Evolutionary conservation across 805 yeast species (phyloP).

Genomic region (Ogataea nitratoaversa): DNA sequence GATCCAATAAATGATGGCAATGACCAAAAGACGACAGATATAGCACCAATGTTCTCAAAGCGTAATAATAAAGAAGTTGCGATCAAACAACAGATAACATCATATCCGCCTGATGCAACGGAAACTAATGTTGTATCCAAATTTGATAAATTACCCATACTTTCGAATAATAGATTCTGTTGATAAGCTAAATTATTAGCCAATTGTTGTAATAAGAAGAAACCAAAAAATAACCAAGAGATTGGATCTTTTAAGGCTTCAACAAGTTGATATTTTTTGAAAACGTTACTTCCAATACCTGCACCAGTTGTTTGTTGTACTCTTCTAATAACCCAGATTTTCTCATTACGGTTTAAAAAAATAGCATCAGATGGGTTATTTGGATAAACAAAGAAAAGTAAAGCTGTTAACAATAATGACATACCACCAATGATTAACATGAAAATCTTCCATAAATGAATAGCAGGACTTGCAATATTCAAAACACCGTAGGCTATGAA

Average conservation of each 20-base stretch:
- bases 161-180: conserved; percentile 43
- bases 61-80: conserved; percentile 33
- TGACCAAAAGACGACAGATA: conserved; percentile 20
- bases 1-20: conserved; percentile 38
- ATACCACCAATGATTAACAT: conserved; percentile 54
- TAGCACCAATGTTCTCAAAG: conserved; percentile 36
- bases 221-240: conserved; percentile 39
- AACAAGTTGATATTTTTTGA: conserved; percentile 45
- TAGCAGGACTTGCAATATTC: conserved; percentile 22
- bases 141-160: conserved; percentile 36
- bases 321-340: conserved; percentile 45
- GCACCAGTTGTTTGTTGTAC: conserved; percentile 35
- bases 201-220: conserved; percentile 41
- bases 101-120: conserved; percentile 50
- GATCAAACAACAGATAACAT: conserved; percentile 36
- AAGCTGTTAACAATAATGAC: conserved; percentile 37
- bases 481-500: conserved; percentile 36
- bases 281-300: conserved; percentile 40
- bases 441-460: conserved; percentile 48
- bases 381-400: conserved; percentile 43
- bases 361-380: conserved; percentile 51
- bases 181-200: conserved; percentile 53
- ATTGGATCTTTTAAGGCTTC: conserved; percentile 49
- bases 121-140: conserved; percentile 48
- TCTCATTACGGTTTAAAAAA: conserved; percentile 46